Conservation (phyloP, 352 stramenopile species). For the Blastocystis hominis region DNA sequence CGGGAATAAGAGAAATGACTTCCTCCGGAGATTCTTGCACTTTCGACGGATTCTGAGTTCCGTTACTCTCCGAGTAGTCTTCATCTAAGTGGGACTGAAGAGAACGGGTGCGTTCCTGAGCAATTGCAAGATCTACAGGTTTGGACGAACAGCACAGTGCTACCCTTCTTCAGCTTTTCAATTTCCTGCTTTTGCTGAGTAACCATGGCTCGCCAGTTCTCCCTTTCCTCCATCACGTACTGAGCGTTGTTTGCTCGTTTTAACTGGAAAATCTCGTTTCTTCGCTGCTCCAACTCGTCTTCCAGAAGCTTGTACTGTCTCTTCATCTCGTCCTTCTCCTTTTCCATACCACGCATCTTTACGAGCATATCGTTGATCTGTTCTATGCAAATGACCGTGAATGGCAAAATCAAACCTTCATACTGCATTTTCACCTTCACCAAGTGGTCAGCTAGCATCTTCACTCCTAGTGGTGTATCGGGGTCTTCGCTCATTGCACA, state of each 20-base stretch:
- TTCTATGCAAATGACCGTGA: neutral
- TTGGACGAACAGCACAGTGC: neutral
- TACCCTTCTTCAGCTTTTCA: constrained; percentile 50
- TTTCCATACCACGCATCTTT: constrained; percentile 36
- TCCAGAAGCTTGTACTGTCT: constrained; percentile 12
- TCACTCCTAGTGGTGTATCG: constrained; percentile 51
- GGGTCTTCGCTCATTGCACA: constrained; percentile 3
- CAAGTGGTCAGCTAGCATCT: constrained; percentile 55
- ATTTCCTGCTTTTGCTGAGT: constrained; percentile 35
- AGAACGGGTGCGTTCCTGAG: neutral
- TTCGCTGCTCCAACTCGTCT: constrained; percentile 23
- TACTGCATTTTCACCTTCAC: constrained; percentile 58
- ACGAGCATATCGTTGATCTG: constrained; percentile 47
- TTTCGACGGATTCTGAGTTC: neutral
- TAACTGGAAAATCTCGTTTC: constrained; percentile 39
- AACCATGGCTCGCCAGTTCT: constrained; percentile 48
- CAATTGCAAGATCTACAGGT: constrained; percentile 36
- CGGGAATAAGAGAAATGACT: neutral
- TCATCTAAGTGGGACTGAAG: constrained; percentile 31
- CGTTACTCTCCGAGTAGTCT: neutral
- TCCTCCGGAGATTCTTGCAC: neutral
- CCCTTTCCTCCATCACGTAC: constrained; percentile 40
- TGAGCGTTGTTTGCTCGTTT: constrained; percentile 32
- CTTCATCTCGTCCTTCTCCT: constrained; percentile 31
- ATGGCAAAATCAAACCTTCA: neutral